Evolutionary conservation across 345 rosid genomes (phyloP).

Genomic region (Mangifera indica): DNA sequence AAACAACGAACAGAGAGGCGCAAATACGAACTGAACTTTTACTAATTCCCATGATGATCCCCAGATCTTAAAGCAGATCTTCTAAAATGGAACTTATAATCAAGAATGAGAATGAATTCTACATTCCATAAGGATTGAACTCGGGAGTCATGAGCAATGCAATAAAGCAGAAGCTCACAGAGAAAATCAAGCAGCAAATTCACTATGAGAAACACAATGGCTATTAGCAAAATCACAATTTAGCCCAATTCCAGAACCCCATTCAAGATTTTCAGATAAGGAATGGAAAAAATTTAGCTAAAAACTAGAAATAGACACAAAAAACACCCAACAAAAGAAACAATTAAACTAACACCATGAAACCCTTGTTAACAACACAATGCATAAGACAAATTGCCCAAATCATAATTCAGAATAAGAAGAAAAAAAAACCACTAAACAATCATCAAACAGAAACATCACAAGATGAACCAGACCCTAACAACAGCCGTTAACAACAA

Average conservation of each 20-base stretch:
- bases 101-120: background rate
- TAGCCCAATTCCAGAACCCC: background rate
- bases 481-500: too few species aligned
- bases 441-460: background rate
- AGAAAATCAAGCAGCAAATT: background rate
- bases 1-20: background rate
- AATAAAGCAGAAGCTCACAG: background rate
- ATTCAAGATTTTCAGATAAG: background rate
- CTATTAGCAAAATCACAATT: background rate
- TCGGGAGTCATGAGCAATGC: background rate
- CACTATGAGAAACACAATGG: background rate
- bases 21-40: background rate
- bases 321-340: slow-evolving; percentile 1
- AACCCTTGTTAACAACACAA: background rate
- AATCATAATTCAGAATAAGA: background rate
- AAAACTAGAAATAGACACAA: background rate
- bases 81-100: background rate
- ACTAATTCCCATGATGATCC: background rate
- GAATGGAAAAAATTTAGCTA: slow-evolving; percentile 9
- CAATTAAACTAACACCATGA: too few species aligned
- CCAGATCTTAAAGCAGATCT: background rate
- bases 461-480: too few species aligned
- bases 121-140: background rate
- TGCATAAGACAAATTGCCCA: background rate
- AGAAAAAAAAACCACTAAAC: background rate